These are phyloP conservation scores for Diaporthe longicolla DNA, from an alignment of 2,329 filamentous ascomycete species.

Conservation along the genomic window DNA sequence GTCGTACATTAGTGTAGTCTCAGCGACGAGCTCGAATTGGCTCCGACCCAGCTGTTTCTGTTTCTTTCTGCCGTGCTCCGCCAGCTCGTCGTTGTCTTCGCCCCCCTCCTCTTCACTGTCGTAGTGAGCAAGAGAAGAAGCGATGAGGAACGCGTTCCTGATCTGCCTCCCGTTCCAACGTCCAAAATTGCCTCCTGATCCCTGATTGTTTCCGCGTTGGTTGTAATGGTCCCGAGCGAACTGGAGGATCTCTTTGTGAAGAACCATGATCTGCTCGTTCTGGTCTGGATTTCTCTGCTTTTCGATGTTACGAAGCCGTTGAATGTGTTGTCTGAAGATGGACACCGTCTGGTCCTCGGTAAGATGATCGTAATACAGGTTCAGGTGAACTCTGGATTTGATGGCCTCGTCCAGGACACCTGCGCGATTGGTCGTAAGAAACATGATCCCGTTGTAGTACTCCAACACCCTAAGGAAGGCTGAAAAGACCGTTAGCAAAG, in stretches of 20 bases:
- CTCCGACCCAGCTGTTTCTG: constrained; percentile 26
- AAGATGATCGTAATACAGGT: constrained; percentile 49
- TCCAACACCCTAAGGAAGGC: constrained; percentile 26
- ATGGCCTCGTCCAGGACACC: constrained; percentile 48
- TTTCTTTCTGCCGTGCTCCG: neutral
- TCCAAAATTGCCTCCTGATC: constrained; percentile 43
- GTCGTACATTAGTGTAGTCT: constrained; percentile 19
- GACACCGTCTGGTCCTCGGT: constrained; percentile 37
- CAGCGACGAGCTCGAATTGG: constrained; percentile 17
- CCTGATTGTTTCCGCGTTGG: neutral
- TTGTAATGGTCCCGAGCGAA: constrained; percentile 30
- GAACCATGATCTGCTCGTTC: constrained; percentile 42
- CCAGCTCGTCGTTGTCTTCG: neutral
- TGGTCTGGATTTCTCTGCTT: neutral
- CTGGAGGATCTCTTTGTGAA: constrained; percentile 11
- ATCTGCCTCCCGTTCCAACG: constrained; percentile 53
- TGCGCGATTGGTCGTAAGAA: constrained; percentile 54
- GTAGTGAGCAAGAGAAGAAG: constrained; percentile 37
- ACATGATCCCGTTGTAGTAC: constrained; percentile 54
- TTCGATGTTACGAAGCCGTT: constrained; percentile 26
- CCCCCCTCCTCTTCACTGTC: neutral
- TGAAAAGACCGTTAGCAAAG: rapidly evolving
- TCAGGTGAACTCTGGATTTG: constrained; percentile 49
- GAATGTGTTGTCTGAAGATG: constrained; percentile 31
- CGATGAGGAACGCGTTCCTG: constrained; percentile 53